These are phyloP conservation scores for Salix caprea DNA, from an alignment of 345 rosid species.

Conservation along the genomic window DNA sequence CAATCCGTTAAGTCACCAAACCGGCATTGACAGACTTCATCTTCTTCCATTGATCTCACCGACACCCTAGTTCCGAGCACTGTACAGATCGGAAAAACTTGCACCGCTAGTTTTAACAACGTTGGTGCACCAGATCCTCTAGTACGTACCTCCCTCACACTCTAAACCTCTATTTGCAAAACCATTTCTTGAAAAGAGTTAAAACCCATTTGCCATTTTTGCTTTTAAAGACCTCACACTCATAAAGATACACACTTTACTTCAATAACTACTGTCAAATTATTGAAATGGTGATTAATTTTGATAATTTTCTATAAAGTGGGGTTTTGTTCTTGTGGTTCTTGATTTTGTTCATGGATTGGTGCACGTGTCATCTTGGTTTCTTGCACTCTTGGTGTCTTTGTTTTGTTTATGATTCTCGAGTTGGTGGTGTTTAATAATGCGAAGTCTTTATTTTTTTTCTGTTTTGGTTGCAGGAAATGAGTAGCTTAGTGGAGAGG, in stretches of 20 bases:
- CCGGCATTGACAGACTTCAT: too few species aligned
- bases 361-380: not conserved
- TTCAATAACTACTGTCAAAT: not conserved
- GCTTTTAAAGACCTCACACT: not conserved
- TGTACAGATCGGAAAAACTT: too few species aligned
- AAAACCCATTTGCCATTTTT: slow-evolving; percentile 24
- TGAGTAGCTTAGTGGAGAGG: too few species aligned
- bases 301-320: not conserved
- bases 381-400: not conserved
- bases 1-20: too few species aligned
- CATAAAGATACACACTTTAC: not conserved
- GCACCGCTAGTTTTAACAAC: too few species aligned
- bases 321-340: not conserved
- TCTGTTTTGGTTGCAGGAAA: too few species aligned
- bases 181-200: not conserved
- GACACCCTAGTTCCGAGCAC: too few species aligned
- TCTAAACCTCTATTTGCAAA: not conserved
- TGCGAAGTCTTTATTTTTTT: not conserved
- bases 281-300: not conserved
- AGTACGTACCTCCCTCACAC: slow-evolving; percentile 24
- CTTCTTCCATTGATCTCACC: too few species aligned
- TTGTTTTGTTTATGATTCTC: not conserved
- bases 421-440: not conserved
- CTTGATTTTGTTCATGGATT: not conserved
- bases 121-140: too few species aligned